Evolutionary conservation across 2,329 filamentous ascomycete genomes (phyloP), one percentile per base, ranked within the genome.

Genomic region (Thelonectria blattea): DNA sequence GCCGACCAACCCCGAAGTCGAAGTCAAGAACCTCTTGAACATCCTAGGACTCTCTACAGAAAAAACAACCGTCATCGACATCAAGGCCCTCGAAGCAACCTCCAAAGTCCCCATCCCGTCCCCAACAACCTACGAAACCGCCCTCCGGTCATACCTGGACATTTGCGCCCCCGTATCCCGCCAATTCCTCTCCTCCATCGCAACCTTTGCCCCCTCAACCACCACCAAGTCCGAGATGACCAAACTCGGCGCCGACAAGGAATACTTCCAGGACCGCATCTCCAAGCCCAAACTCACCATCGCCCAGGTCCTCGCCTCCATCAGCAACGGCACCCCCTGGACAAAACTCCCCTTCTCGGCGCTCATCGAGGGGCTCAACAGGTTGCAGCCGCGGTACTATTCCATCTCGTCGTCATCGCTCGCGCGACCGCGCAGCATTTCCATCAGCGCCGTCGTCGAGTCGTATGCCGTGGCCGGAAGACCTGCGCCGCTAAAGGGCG

Each of bases 81-180:
- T 99, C 76, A 97, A 96, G 80, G 89, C 92, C 58, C 86, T 97
- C 32, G 95, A 99, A 78, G 88, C 93, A 43, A 98, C 95, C 6
- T 93, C 95, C 67, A 98, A 97, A 81, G 93, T 99, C 49, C 95
- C 95, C 8, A 98, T 99, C 81, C 95, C 95, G 15, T 93, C 93
- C 5, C 95, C 95, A 6, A 98, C 95, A 15, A 98, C 95, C 2
- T 98, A 93, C 78, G 93, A 98, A 78, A 91, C 94, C 57, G 92
- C 94, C 65, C 82, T 91, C 59, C 91, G 94, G 67, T 99, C 97
- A 79, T 93, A 99, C 79, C 90, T 98, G 83, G 95, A 99, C 80
- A 95, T 97, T 66, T 92, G 93, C 75, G 93, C 92, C 46, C 92
- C 94, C 39, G 91, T 99, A 24, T 99, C 95, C 60, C 94, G 95